Conservation (phyloP, 2,329 filamentous ascomycete genomes). For the Penicillium sp. region DNA sequence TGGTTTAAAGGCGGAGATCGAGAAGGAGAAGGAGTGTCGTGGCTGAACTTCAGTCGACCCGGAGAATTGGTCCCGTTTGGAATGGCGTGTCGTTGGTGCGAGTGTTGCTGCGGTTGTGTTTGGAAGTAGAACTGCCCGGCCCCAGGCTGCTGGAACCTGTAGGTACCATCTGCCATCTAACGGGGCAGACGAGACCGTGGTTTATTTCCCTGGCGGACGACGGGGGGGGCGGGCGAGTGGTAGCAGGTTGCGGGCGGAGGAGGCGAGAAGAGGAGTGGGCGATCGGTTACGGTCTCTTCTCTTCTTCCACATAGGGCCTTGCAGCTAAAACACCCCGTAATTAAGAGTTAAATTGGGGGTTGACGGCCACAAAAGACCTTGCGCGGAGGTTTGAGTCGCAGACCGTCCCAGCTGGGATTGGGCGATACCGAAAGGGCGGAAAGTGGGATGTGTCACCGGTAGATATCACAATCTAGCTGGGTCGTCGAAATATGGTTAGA, state of each 20-base stretch:
- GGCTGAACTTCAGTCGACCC: slow-evolving; percentile 49
- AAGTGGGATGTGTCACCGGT: slow-evolving; percentile 34
- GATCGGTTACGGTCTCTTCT: slow-evolving; percentile 50
- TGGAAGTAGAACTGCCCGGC: slow-evolving; percentile 55
- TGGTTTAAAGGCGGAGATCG: slow-evolving; percentile 51
- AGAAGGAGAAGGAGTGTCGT: slow-evolving; percentile 54
- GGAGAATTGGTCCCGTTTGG: slow-evolving; percentile 53
- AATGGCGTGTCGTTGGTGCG: slow-evolving; percentile 49
- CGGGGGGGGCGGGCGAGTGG: slow-evolving; percentile 29
- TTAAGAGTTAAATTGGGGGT: slow-evolving; percentile 22
- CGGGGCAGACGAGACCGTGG: slow-evolving; percentile 52
- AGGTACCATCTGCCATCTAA: slow-evolving; percentile 61
- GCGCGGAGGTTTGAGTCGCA: slow-evolving; percentile 11
- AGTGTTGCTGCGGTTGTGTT: slow-evolving; percentile 47
- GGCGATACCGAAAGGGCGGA: slow-evolving; percentile 29
- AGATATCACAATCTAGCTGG: slow-evolving; percentile 16
- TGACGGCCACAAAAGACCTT: slow-evolving; percentile 18
- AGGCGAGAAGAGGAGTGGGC: slow-evolving; percentile 40
- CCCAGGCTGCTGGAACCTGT: slow-evolving; percentile 59
- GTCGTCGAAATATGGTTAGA: slow-evolving; percentile 3
- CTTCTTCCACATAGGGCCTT: slow-evolving; percentile 55
- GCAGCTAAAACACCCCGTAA: slow-evolving; percentile 37
- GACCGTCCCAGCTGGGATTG: slow-evolving; percentile 20
- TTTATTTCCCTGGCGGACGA: slow-evolving; percentile 36
- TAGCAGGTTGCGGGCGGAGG: slow-evolving; percentile 29